phyloP scores from a whole-genome alignment of 257 asterid genomes.

The Handroanthus guayacan region DNA sequence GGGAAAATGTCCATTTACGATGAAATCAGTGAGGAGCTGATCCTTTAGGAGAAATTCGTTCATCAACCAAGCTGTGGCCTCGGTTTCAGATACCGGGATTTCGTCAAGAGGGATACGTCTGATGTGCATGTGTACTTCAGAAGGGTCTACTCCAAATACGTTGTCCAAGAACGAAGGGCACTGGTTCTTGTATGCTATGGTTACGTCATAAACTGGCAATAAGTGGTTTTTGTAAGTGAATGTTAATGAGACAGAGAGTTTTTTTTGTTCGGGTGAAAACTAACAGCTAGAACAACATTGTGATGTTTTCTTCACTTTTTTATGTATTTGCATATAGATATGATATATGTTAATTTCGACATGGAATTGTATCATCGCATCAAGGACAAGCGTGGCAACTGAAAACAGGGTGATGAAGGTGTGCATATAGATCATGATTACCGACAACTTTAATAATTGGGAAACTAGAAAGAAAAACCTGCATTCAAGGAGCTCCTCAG shows the following conservation, averaged over 20 bases:
- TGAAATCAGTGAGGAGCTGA: constrained; percentile 66
- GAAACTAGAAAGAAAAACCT: constrained; percentile 53
- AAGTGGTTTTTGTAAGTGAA: constrained; percentile 16
- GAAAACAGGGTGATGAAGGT: constrained; percentile 8
- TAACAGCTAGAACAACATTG: neutral
- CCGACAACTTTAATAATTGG: constrained; percentile 11
- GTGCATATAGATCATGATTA: neutral
- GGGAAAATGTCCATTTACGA: constrained; percentile 74
- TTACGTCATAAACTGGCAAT: constrained; percentile 82
- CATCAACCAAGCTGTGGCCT: constrained; percentile 72
- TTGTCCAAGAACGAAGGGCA: constrained; percentile 95
- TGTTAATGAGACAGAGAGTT: neutral
- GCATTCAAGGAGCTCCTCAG: constrained; percentile 84
- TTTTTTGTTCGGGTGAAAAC: neutral
- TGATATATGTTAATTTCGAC: neutral
- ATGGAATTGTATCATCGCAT: neutral
- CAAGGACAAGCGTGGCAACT: constrained; percentile 17
- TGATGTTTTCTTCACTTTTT: neutral
- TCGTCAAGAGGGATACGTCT: constrained; percentile 56
- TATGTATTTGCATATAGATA: neutral
- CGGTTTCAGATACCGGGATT: constrained; percentile 66
- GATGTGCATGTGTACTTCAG: constrained; percentile 90
- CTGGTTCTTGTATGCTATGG: constrained; percentile 80
- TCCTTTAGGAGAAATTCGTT: constrained; percentile 70
- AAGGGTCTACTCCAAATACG: constrained; percentile 88